Conservation (phyloP, 345 rosid species). For the Pistacia atlantica region DNA sequence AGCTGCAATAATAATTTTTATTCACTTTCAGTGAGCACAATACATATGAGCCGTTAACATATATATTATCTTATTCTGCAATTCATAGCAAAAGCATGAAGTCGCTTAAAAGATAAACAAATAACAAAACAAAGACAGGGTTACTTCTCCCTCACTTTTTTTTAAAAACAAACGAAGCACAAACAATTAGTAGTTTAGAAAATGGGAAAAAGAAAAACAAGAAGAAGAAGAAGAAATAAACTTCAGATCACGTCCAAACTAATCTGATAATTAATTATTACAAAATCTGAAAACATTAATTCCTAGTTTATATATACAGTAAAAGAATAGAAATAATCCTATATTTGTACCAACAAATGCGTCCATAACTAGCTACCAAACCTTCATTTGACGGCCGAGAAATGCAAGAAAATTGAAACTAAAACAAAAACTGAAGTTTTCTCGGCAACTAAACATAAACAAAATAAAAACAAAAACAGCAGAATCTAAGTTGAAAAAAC, state of each 20-base stretch:
- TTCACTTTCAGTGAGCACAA: not conserved
- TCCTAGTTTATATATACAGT: not conserved
- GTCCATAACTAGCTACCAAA: not conserved
- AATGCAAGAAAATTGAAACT: not conserved
- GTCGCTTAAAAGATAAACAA: not conserved
- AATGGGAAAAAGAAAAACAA: not conserved
- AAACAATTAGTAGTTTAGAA: not conserved
- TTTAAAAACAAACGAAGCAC: not conserved
- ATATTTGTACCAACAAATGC: not conserved
- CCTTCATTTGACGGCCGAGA: not conserved
- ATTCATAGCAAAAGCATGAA: conserved; percentile 20
- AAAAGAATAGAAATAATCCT: not conserved
- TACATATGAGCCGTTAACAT: not conserved
- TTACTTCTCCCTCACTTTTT: not conserved
- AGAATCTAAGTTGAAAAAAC: conserved; percentile 1
- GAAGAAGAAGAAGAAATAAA: not conserved
- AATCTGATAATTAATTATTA: not conserved
- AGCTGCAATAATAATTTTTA: conserved; percentile 20
- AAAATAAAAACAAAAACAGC: not conserved
- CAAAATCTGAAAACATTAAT: too few relatives aligned
- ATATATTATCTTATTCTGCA: not conserved
- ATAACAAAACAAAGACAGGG: not conserved
- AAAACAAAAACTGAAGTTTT: not conserved
- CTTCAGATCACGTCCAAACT: not conserved
- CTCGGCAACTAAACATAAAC: conserved; percentile 14